Evolutionary conservation across 2,329 filamentous ascomycete species (phyloP).

Genomic region (Sclerotinia borealis): DNA sequence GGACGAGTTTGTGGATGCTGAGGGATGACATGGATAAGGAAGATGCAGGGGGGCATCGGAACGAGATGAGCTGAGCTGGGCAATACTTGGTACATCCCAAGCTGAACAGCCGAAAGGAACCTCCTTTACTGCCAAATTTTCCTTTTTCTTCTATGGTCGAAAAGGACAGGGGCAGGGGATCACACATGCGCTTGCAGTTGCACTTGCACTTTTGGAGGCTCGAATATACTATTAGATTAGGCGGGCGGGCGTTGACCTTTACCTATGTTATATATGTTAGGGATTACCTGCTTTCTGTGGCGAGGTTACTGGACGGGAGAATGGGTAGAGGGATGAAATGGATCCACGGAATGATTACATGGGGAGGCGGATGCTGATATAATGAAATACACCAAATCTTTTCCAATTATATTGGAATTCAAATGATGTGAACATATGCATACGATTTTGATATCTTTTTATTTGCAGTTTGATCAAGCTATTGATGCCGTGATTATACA

Average conservation of each 20-base stretch:
- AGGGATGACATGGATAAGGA: slow-evolving; percentile 19
- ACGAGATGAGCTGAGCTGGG: not conserved
- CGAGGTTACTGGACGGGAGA: not conserved
- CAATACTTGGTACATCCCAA: not conserved
- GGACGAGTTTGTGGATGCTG: slow-evolving; percentile 33
- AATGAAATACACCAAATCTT: slow-evolving; percentile 3
- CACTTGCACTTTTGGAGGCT: not conserved
- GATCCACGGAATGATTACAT: not conserved
- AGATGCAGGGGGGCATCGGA: not conserved
- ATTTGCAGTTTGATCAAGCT: not conserved
- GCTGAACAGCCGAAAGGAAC: not conserved
- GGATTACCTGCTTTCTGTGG: not conserved
- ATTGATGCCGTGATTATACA: not conserved
- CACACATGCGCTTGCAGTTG: not conserved
- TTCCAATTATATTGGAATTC: not conserved
- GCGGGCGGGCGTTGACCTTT: slow-evolving; percentile 6
- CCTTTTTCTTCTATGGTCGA: not conserved
- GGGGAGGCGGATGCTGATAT: not conserved
- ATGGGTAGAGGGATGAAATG: not conserved
- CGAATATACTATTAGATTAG: slow-evolving; percentile 8
- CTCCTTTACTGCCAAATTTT: not conserved
- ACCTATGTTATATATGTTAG: slow-evolving; percentile 3
- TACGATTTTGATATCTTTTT: not conserved
- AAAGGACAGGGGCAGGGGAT: not conserved
- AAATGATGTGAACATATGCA: not conserved